Percentiles rank a stretch among this genome's conserved stretches.
phyloP scores from a whole-genome alignment of 202 grass and related monocot species.

The Brachypodium distachyon region DNA sequence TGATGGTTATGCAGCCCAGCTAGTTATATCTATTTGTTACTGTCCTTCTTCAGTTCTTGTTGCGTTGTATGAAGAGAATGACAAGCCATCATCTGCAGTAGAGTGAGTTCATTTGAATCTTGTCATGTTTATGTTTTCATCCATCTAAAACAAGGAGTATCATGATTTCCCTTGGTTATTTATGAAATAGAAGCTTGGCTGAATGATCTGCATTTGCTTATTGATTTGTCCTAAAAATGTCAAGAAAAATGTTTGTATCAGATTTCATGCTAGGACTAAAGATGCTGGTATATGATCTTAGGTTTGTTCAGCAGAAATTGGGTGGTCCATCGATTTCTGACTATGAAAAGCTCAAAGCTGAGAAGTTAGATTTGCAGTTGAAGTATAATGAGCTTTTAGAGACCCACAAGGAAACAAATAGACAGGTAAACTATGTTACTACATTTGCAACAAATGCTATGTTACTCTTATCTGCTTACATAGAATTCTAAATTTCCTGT shows the following conservation, averaged over 20 bases:
- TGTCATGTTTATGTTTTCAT: not conserved
- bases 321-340: conserved; percentile 78
- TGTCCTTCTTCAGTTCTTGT: conserved; percentile 59
- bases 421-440: conserved; percentile 47
- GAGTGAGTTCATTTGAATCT: conserved; percentile 48
- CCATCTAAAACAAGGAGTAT: not conserved
- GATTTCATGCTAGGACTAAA: not conserved
- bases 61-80: conserved; percentile 74
- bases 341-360: conserved; percentile 90
- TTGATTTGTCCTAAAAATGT: not conserved
- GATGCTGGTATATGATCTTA: conserved; percentile 10
- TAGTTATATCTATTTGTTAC: not conserved
- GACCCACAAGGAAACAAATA: conserved; percentile 65
- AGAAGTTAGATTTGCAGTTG: conserved; percentile 81
- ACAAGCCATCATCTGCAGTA: conserved; percentile 76
- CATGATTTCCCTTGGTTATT: not conserved
- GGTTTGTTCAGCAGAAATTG: conserved; percentile 86
- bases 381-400: conserved; percentile 79
- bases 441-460: not conserved
- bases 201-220: not conserved
- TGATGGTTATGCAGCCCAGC: not conserved
- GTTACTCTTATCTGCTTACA: not conserved
- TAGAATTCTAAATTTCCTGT: not conserved
- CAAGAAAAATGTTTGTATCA: not conserved
- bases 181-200: not conserved